phyloP scores from a whole-genome alignment of 2,329 filamentous ascomycete species.

The Stemphylium lycopersici region DNA sequence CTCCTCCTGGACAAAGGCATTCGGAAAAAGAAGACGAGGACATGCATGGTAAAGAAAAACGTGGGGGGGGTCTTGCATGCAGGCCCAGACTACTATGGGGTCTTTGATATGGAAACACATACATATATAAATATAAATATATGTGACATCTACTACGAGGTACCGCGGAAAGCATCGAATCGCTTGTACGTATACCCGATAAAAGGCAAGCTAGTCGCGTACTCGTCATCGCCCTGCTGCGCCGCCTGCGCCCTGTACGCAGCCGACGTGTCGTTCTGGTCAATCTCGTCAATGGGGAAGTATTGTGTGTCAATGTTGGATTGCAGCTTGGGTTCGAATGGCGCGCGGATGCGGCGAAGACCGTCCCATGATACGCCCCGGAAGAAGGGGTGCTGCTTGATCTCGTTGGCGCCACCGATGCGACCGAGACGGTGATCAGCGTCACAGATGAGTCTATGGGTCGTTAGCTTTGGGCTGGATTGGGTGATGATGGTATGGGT shows the following conservation, averaged over 20 bases:
- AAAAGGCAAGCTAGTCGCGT: constrained; percentile 93
- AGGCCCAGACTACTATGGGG: too few relatives aligned
- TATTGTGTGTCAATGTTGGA: constrained; percentile 97
- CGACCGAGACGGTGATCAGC: constrained; percentile 89
- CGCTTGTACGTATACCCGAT: constrained; percentile 98
- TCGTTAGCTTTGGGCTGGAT: constrained; percentile 21
- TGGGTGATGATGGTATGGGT: neutral
- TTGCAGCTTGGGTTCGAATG: constrained; percentile 91
- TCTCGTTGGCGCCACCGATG: constrained; percentile 81
- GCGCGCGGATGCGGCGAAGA: constrained; percentile 88
- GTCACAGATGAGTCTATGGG: constrained; percentile 83
- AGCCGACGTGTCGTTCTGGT: constrained; percentile 92
- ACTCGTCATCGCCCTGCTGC: constrained; percentile 72
- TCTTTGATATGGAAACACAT: too few relatives aligned
- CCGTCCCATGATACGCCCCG: constrained; percentile 94
- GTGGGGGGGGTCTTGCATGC: too few relatives aligned
- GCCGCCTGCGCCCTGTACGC: constrained; percentile 83
- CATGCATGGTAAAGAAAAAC: too few relatives aligned
- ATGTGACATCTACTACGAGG: constrained; percentile 26
- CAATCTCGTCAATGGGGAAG: constrained; percentile 98
- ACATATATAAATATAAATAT: neutral
- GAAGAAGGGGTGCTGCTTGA: constrained; percentile 96
- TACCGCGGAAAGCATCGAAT: constrained; percentile 70
- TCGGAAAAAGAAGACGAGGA: too few relatives aligned
- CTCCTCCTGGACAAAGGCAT: too few relatives aligned